These are phyloP conservation scores for Diaporthe velutina DNA, from an alignment of 2,329 filamentous ascomycete species.

Conservation along the genomic window DNA sequence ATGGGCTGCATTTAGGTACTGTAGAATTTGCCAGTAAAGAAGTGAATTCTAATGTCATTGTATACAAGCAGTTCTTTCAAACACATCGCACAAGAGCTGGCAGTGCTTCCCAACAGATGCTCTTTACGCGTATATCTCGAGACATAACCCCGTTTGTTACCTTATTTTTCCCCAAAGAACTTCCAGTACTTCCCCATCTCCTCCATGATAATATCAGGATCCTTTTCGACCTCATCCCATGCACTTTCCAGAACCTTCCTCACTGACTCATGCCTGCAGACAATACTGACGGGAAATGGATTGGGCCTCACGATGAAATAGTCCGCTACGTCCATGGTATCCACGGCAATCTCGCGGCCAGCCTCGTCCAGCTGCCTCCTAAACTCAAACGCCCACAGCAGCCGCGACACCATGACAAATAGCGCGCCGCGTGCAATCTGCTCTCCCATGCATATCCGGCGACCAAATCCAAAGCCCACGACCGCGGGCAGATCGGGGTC, in stretches of 20 bases:
- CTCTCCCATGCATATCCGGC: constrained; percentile 56
- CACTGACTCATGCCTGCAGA: neutral
- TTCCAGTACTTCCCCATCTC: neutral
- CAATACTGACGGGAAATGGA: neutral
- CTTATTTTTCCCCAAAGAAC: neutral
- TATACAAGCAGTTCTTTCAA: no score
- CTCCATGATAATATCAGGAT: constrained; percentile 5
- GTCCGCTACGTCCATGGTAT: neutral
- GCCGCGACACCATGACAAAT: constrained; percentile 54
- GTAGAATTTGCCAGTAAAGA: no score
- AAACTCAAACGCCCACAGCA: constrained; percentile 65
- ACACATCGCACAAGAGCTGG: no score
- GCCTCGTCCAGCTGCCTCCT: constrained; percentile 45
- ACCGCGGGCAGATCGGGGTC: constrained; percentile 46
- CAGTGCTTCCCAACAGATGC: no score
- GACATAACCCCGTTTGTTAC: neutral
- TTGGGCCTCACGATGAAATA: constrained; percentile 23
- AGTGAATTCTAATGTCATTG: no score
- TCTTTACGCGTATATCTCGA: no score
- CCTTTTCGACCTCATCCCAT: constrained; percentile 13
- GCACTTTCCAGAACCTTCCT: neutral
- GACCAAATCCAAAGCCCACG: constrained; percentile 61
- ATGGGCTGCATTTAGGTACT: no score
- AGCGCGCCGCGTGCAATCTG: constrained; percentile 63
- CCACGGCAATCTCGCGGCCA: constrained; percentile 37